phyloP scores from a whole-genome alignment of 2,329 filamentous ascomycete species.

The Nemania abortiva region DNA sequence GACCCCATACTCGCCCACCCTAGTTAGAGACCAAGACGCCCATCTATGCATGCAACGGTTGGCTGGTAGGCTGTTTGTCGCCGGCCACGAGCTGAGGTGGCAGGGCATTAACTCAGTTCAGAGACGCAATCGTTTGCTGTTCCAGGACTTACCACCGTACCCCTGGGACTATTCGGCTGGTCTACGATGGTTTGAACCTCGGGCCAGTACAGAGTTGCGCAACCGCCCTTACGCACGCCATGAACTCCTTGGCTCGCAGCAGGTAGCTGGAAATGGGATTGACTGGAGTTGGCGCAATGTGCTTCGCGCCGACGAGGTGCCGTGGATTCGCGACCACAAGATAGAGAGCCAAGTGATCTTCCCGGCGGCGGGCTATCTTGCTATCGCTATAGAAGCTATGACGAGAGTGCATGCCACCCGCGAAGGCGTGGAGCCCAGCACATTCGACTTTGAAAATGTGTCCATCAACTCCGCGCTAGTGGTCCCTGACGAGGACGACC shows the following conservation, averaged over 20 bases:
- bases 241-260: slow-evolving; percentile 10
- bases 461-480: slow-evolving; percentile 13
- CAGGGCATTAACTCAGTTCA: neutral
- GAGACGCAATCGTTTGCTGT: neutral
- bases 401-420: neutral
- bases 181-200: slow-evolving; percentile 4
- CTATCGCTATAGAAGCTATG: slow-evolving; percentile 41
- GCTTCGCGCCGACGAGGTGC: slow-evolving; percentile 32
- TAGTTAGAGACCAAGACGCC: neutral
- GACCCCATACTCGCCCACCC: neutral
- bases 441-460: slow-evolving; percentile 22
- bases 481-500: neutral
- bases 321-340: slow-evolving; percentile 43
- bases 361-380: slow-evolving; percentile 41
- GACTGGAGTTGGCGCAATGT: slow-evolving; percentile 42
- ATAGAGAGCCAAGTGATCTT: slow-evolving; percentile 38
- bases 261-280: slow-evolving; percentile 30
- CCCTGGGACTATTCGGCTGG: slow-evolving; percentile 18
- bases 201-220: slow-evolving; percentile 7
- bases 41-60: neutral
- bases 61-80: neutral
- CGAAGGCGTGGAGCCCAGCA: neutral
- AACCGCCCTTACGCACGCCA: slow-evolving; percentile 6
- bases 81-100: neutral
- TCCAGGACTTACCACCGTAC: neutral